Percentiles rank a stretch among this genome's conserved stretches.
These are phyloP conservation scores for Candida methanosorbosa DNA, from an alignment of 805 yeast genomes.

Conservation along the genomic window DNA sequence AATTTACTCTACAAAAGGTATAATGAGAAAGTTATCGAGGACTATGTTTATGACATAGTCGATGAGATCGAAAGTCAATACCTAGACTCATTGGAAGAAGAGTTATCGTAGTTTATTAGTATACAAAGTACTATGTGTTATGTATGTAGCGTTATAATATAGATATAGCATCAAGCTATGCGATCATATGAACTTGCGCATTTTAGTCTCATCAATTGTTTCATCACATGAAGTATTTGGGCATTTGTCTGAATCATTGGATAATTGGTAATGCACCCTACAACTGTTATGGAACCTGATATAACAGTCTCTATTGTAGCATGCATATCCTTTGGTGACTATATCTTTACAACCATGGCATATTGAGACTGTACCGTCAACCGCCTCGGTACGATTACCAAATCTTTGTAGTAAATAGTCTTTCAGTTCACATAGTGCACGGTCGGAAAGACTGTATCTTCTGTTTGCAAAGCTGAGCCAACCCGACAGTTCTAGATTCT, in stretches of 20 bases:
- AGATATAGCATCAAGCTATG: too few relatives aligned
- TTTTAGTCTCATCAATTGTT: too few relatives aligned
- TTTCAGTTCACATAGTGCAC: slow-evolving; percentile 39
- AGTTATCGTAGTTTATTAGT: too few relatives aligned
- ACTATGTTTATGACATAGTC: slow-evolving; percentile 70
- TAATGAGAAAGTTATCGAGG: slow-evolving; percentile 67
- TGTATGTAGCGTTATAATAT: too few relatives aligned
- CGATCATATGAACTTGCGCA: too few relatives aligned
- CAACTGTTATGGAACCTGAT: slow-evolving; percentile 43
- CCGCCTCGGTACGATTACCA: slow-evolving; percentile 22
- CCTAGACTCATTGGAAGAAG: slow-evolving; percentile 34
- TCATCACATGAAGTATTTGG: slow-evolving; percentile 21
- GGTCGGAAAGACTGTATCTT: slow-evolving; percentile 28
- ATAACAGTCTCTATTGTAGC: slow-evolving; percentile 25
- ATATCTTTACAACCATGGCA: slow-evolving; percentile 47
- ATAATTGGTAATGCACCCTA: slow-evolving; percentile 28
- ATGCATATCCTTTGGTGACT: slow-evolving; percentile 42
- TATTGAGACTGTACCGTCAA: slow-evolving; percentile 29
- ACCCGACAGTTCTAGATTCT: slow-evolving; percentile 36
- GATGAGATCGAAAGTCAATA: slow-evolving; percentile 72
- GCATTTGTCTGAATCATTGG: slow-evolving; percentile 19
- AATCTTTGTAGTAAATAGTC: slow-evolving; percentile 33
- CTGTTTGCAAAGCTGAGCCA: slow-evolving; percentile 37
- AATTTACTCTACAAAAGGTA: slow-evolving; percentile 53
- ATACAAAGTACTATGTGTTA: neutral